Evolutionary conservation across 306 rosid genomes (phyloP).

Genomic region (Lotus japonicus): DNA sequence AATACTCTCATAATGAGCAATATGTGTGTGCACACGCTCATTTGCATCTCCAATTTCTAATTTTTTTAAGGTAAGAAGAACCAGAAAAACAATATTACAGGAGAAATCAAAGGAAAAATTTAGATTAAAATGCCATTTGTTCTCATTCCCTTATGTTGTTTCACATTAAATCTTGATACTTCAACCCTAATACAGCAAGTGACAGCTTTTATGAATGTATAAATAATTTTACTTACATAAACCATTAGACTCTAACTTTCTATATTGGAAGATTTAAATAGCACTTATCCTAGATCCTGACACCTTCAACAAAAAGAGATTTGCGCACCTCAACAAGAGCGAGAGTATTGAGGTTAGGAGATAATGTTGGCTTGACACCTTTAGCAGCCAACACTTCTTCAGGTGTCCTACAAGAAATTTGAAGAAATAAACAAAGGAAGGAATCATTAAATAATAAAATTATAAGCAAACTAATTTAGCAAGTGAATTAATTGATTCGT

Average conservation of each 20-base stretch:
- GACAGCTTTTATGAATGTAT: neutral
- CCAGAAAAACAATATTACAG: neutral
- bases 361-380: constrained; percentile 96
- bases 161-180: neutral
- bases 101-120: neutral
- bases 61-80: neutral
- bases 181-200: neutral
- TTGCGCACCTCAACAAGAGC: constrained; percentile 84
- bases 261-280: neutral
- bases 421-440: neutral
- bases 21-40: neutral
- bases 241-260: neutral
- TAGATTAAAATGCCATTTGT: neutral
- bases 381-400: constrained; percentile 93
- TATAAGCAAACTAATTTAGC: neutral
- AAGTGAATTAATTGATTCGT: neutral
- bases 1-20: neutral
- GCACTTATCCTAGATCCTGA: neutral
- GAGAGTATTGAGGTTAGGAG: constrained; percentile 90
- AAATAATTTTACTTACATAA: neutral
- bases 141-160: neutral
- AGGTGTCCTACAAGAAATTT: constrained; percentile 61
- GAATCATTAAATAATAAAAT: neutral
- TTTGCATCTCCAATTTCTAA: neutral
- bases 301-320: constrained; percentile 16